Base-by-base conservation (phyloP, 805 yeast species). In the Lipomyces spencermartinsiae region DNA sequence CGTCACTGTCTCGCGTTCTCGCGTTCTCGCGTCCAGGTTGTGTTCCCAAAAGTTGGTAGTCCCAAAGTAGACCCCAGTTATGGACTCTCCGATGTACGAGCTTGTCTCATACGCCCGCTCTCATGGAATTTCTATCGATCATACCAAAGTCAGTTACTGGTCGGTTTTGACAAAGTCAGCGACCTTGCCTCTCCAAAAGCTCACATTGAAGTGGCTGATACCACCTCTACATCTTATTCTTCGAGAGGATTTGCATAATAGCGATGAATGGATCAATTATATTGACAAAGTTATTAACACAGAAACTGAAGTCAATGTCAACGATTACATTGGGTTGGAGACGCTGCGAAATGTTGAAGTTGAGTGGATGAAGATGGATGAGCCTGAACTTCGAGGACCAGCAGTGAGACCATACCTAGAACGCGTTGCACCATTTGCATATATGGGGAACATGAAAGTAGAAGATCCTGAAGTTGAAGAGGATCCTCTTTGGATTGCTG, bases 381-480 rank as follows among this genome's bases (percentile, higher is more conserved):
- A 25, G n/a, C 34, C 56, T 10, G n/a, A 10, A 10, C 7, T 53
- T 9, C n/a, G 56, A 53, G 56, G 56, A 25, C 56, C 56, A 31
- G 19, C 16, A 14, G n/a, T 25, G 56, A 63, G 59, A 25, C 14
- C 54, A 33, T 63, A 63, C 33, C 63, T 63, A 4, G 66, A 63
- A 31, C 63, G 66, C 14, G 63, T 63, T 16, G 54, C 66, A 2
- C 66, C 66, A 4, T 63, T 53, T 39, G 59, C 63, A 7, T 63
- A 63, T 43, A 63, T 63, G 66, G 66, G 66, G 8, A 12, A 39
- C n/a, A 63, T 63, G 64, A 22, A 14, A 25, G 12, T 51, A 7
- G n/a, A 22, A 43, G 12, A 51, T 3, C 35, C 37, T n/a, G 33
- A 22, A 10, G 35, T 14, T 31, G 34, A 25, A 16, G 59, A 53